phyloP scores from a whole-genome alignment of 805 yeast species.

The Starmerella scarabaei region DNA sequence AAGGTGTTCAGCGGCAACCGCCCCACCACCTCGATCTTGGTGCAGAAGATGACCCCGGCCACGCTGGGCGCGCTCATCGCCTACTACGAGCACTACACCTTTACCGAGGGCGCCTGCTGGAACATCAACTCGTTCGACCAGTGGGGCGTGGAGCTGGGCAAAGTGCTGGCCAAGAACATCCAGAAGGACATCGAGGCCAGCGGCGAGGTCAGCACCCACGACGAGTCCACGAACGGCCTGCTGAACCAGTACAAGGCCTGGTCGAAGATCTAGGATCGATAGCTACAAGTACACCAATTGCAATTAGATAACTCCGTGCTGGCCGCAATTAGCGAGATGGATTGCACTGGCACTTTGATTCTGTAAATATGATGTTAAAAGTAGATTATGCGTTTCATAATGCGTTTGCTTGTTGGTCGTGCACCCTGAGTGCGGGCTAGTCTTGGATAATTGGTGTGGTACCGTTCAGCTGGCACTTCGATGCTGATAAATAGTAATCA shows the following conservation, averaged over 20 bases:
- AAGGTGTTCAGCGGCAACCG: constrained; percentile 96
- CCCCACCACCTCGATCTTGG: constrained; percentile 95
- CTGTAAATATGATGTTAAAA: too few relatives aligned
- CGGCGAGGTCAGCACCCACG: constrained; percentile 53
- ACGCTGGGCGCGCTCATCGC: constrained; percentile 92
- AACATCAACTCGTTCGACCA: constrained; percentile 98
- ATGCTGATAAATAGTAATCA: too few relatives aligned
- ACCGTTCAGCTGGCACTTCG: too few relatives aligned
- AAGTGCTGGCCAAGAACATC: constrained; percentile 91
- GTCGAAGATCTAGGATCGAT: too few relatives aligned
- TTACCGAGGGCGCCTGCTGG: constrained; percentile 98
- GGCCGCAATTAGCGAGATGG: too few relatives aligned
- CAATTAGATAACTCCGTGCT: too few relatives aligned
- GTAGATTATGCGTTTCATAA: too few relatives aligned
- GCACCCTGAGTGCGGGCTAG: too few relatives aligned
- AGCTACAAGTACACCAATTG: too few relatives aligned
- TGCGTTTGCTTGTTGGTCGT: too few relatives aligned
- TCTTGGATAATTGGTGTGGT: too few relatives aligned
- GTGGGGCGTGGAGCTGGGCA: constrained; percentile 99
- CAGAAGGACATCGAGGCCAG: constrained; percentile 71
- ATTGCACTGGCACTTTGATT: too few relatives aligned
- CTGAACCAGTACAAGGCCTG: constrained; percentile 92
- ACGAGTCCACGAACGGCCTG: constrained; percentile 80
- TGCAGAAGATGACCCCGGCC: constrained; percentile 93
- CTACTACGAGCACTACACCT: constrained; percentile 93